phyloP scores from a whole-genome alignment of 352 stramenopile species.

The Globisporangium acanthophoron region DNA sequence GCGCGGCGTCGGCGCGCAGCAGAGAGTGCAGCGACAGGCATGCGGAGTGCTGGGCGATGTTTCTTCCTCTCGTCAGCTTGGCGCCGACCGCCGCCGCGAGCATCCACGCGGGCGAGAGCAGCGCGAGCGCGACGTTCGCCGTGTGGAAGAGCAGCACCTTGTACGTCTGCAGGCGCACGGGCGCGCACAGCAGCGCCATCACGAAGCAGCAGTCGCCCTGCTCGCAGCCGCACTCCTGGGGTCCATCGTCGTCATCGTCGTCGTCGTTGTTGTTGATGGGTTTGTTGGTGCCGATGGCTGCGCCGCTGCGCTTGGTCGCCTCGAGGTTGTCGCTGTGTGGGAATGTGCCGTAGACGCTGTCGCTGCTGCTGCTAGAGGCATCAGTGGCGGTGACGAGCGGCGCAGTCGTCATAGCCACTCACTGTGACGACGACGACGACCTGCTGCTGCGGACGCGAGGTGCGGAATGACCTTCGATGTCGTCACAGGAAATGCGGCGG shows the following conservation, averaged over 20 bases:
- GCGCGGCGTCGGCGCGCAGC: constrained; percentile 32
- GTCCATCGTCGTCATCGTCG: constrained; percentile 8
- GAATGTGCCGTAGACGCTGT: neutral
- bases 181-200: constrained; percentile 42
- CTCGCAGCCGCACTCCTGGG: constrained; percentile 17
- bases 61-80: constrained; percentile 19
- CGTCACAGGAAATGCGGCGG: no score
- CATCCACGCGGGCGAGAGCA: constrained; percentile 23
- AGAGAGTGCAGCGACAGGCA: constrained; percentile 26
- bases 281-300: neutral
- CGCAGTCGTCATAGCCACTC: neutral
- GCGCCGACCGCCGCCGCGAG: constrained; percentile 15
- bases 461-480: no score
- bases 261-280: neutral
- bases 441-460: no score
- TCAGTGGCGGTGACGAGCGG: neutral
- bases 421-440: no score
- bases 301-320: neutral
- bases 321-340: constrained; percentile 7
- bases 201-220: constrained; percentile 52
- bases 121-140: constrained; percentile 40
- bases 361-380: constrained; percentile 2
- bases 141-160: constrained; percentile 51
- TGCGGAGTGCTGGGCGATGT: constrained; percentile 16
- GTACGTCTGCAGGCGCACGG: constrained; percentile 53